Evolutionary conservation across 2,329 filamentous ascomycete species (phyloP), one percentile per base, ranked within the genome.

Genomic region (Aspergillus tamarii): DNA sequence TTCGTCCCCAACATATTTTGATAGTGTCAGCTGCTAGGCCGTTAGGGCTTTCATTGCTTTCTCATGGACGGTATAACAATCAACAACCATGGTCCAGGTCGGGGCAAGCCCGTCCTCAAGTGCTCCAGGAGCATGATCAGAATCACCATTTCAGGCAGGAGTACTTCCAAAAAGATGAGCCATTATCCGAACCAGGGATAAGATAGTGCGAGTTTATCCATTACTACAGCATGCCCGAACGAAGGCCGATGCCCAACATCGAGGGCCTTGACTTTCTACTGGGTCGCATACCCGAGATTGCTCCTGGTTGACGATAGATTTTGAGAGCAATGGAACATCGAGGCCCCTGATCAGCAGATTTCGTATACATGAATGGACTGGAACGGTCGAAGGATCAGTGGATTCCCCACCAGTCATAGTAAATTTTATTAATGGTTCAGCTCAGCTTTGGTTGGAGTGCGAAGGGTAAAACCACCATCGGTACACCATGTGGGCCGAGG

Each of bases 331-430:
- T 32, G 48, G 48, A n/a, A 32, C 48, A 8, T 52, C 48, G 28
- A 52, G 48, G 19, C 48, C 48, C 48, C 48, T 52, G 48, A 52
- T 52, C 48, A 52, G 26, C 48, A 12, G 10, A n/a, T 52, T 52
- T 52, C 28, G 48, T 32, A 30, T 30, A 52, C 28, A 32, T 30
- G 21, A 52, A 32, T 32, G 28, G 48, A 52, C 48, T 32, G 48
- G 48, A 52, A 32, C 16, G 28, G 48, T 10, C 48, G 48, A 32
- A 52, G 48, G 48, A 52, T 52, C 48, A 32, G 12, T 52, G 28
- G 19, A 52, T 4, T 52, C 48, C 10, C 48, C 48, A 52, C 48
- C 16, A 11, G 16, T 12, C 9, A 32, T 21, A 52, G 48, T n/a
- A 32, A 26, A 48, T 50, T 19, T 50, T 50, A 50, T 50, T 50